These are phyloP conservation scores for Cokeromyces recurvatus DNA, from an alignment of 371 early-diverging fungal species.

Conservation along the genomic window DNA sequence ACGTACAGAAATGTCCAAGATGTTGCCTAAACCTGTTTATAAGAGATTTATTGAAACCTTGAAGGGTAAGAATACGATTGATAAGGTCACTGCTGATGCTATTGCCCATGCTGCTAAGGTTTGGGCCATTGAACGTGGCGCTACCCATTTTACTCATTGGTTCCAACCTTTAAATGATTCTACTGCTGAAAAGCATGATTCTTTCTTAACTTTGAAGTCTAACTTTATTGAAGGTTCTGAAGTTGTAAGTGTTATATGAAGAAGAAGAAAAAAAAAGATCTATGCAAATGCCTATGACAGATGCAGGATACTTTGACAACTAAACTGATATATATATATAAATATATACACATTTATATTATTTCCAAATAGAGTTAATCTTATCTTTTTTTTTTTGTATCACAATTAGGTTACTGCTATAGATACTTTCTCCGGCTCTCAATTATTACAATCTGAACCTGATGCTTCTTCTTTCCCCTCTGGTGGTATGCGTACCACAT, in stretches of 20 bases:
- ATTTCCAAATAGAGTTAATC: background rate
- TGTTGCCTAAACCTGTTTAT: constrained; percentile 94
- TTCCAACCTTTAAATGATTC: constrained; percentile 98
- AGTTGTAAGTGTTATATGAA: constrained; percentile 42
- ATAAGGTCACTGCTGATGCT: constrained; percentile 93
- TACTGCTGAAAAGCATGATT: constrained; percentile 99
- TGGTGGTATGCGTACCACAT: constrained; percentile 97
- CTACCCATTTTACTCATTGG: constrained; percentile 98
- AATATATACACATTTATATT: no score
- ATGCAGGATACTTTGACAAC: no score
- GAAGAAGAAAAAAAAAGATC: no score
- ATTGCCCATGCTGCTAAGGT: constrained; percentile 95
- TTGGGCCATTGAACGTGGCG: constrained; percentile 94
- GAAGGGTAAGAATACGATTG: constrained; percentile 81
- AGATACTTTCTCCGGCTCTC: constrained; percentile 93
- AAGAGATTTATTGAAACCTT: constrained; percentile 85
- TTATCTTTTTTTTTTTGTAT: background rate
- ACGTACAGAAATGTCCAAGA: constrained; percentile 76
- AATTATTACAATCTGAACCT: constrained; percentile 96
- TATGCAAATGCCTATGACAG: no score
- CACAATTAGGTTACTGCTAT: constrained; percentile 64
- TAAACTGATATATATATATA: no score
- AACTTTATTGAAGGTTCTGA: constrained; percentile 71
- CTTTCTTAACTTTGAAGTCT: constrained; percentile 85
- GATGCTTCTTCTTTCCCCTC: constrained; percentile 99